phyloP scores from a whole-genome alignment of 352 stramenopile genomes.

The Globisporangium abappressorium region DNA sequence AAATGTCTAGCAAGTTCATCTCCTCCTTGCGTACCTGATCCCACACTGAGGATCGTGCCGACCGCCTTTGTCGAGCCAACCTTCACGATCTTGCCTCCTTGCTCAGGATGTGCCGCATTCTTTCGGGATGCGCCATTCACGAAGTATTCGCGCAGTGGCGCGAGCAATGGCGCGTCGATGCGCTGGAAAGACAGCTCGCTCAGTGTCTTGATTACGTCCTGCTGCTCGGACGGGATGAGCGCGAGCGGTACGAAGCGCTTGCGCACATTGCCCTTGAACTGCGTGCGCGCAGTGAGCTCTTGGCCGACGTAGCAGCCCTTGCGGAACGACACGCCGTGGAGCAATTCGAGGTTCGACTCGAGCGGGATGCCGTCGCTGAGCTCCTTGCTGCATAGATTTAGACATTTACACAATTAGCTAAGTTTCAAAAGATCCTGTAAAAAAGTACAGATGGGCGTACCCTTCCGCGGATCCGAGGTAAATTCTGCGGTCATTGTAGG shows the following conservation, averaged over 20 bases:
- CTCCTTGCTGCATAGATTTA: constrained; percentile 42
- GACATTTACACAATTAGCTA: neutral
- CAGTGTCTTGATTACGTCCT: constrained; percentile 50
- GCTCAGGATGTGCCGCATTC: constrained; percentile 21
- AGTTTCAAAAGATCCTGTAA: neutral
- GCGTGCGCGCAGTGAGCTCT: constrained; percentile 92
- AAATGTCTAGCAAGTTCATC: neutral
- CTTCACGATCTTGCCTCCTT: constrained; percentile 50
- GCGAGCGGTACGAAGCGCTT: constrained; percentile 78
- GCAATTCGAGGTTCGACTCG: constrained; percentile 91
- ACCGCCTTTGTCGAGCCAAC: constrained; percentile 56
- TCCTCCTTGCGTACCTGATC: constrained; percentile 23
- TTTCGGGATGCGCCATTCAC: constrained; percentile 29
- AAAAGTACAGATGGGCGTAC: constrained; percentile 26
- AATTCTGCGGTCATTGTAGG: constrained; percentile 64
- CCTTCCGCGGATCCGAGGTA: constrained; percentile 72
- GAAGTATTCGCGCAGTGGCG: constrained; percentile 44
- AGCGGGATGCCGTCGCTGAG: constrained; percentile 86
- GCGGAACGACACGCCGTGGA: constrained; percentile 88
- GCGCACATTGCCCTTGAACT: constrained; percentile 90
- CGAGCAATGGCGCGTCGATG: constrained; percentile 39
- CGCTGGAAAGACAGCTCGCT: constrained; percentile 56
- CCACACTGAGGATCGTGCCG: constrained; percentile 50
- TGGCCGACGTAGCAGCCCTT: constrained; percentile 96
- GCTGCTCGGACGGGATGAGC: constrained; percentile 48